Percentiles rank a stretch among this genome's conserved stretches.
phyloP scores from a whole-genome alignment of 2,329 filamentous ascomycete species.

The Exophiala xenobiotica region DNA sequence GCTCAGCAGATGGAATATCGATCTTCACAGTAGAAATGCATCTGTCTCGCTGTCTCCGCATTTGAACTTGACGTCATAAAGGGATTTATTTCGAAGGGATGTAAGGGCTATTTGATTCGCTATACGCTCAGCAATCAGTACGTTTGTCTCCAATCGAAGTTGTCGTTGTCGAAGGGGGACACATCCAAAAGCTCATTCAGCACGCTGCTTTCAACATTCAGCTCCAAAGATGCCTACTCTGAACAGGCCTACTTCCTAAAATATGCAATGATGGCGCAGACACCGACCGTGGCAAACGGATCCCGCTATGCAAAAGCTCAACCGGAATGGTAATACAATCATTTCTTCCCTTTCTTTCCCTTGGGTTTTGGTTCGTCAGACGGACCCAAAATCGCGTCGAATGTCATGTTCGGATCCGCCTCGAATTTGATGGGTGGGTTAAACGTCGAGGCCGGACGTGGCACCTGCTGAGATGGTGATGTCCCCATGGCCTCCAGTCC shows the following conservation, averaged over 20 bases:
- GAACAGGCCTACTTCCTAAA: too few species aligned
- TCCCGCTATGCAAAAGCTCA: not conserved
- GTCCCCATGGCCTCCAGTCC: constrained; percentile 47
- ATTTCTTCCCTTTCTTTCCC: constrained; percentile 30
- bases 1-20: not conserved
- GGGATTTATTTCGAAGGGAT: not conserved
- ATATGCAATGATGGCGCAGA: not conserved
- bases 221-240: too few species aligned
- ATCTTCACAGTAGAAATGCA: not conserved
- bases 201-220: too few species aligned
- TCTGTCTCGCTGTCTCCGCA: not conserved
- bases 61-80: not conserved
- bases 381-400: constrained; percentile 48
- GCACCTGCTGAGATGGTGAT: constrained; percentile 39
- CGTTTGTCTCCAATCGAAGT: too few species aligned
- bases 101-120: too few species aligned
- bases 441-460: constrained; percentile 41
- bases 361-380: constrained; percentile 40
- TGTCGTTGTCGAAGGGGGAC: too few species aligned
- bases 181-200: too few species aligned
- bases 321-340: not conserved
- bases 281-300: not conserved
- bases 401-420: constrained; percentile 48
- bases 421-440: constrained; percentile 22
- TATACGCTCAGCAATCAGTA: too few species aligned